Base-by-base conservation (phyloP, 2,329 filamentous ascomycete genomes). In the Pseudogymnoascus sp. region DNA sequence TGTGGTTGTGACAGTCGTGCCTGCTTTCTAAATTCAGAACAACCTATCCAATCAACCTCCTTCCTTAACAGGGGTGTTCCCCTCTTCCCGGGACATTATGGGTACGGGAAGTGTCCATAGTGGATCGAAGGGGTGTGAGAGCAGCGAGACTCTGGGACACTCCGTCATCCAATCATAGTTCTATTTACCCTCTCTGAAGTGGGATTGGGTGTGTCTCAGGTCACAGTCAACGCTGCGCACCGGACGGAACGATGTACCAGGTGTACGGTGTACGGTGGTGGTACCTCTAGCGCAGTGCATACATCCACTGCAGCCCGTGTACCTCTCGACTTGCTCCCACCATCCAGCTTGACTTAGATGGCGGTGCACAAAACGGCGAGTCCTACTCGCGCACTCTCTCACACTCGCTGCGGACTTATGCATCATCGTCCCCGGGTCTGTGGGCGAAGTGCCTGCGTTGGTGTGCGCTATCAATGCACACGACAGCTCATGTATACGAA, bases 21-120 rank as follows among this genome's bases (percentile, higher is more conserved):
- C 50, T 56, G 28, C 28, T 56, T 56, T 56, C 50, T 56, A 56
- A 56, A 56, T 56, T 56, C 50, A 56, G 50, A 56, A 56, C 50
- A 56, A 33, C 50, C 50, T 28, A 33, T 18, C 50, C 50, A 56
- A 56, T 56, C 50, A 56, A 10, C n/a, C 28, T 56, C 25, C 47
- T 56, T 33, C 50, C 25, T 5, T 8, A 56, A 4, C 25, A 56
- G 50, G 50, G 50, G 50, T 56, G 50, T 56, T 56, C 50, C 50
- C 50, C 50, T 56, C 50, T 56, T 56, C 50, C 50, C 50, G 50
- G 28, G 50, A 33, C 50, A 56, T 33, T 56, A 56, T 56, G 50
- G 50, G 50, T 56, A 56, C 50, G 50, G 50, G 28, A 33, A 56
- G 50, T 56, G 50, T 31, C 50, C 50, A 56, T 33, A 56, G 50